phyloP scores from a whole-genome alignment of 768 basidiomycete genomes.

The Agrocybe pediades region DNA sequence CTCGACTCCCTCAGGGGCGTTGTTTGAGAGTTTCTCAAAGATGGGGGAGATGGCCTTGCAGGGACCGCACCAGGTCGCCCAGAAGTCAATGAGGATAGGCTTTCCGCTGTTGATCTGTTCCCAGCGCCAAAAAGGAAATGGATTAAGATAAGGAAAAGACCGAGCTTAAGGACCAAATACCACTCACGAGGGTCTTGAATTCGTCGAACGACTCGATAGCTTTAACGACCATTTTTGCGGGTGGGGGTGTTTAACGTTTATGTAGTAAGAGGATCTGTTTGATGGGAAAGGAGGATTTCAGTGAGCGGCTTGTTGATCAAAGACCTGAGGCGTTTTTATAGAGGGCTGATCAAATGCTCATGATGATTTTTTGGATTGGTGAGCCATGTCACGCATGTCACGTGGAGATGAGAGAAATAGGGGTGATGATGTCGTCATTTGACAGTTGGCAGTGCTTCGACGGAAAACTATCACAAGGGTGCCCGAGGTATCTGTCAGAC shows the following conservation, averaged over 20 bases:
- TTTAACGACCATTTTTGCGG: conserved; percentile 39
- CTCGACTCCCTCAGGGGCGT: conserved; percentile 35
- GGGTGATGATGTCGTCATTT: not conserved
- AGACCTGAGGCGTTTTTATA: not conserved
- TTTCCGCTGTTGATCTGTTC: conserved; percentile 47
- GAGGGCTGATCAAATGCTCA: not conserved
- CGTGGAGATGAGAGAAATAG: not conserved
- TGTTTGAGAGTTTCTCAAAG: conserved; percentile 55
- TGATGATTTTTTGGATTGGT: not conserved
- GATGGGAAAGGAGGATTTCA: conserved; percentile 5
- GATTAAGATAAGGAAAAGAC: not conserved
- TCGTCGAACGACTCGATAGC: conserved; percentile 33
- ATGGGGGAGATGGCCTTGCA: conserved; percentile 68
- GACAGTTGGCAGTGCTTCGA: not conserved
- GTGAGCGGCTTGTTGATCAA: not conserved
- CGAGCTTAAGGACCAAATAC: not conserved
- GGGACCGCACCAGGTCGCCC: conserved; percentile 79
- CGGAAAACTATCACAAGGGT: not conserved
- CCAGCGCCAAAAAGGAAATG: not conserved
- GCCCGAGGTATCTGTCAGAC: not conserved
- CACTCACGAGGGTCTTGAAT: conserved; percentile 48
- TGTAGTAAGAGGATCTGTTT: not conserved
- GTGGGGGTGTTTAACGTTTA: too few relatives aligned
- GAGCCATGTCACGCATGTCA: not conserved
- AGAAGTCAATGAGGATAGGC: conserved; percentile 66